A percentile compares a stretch with the other conserved stretches of the same genome.
Conservation (phyloP, 2,329 filamentous ascomycete species). For the Calcarisporium arbuscula region DNA sequence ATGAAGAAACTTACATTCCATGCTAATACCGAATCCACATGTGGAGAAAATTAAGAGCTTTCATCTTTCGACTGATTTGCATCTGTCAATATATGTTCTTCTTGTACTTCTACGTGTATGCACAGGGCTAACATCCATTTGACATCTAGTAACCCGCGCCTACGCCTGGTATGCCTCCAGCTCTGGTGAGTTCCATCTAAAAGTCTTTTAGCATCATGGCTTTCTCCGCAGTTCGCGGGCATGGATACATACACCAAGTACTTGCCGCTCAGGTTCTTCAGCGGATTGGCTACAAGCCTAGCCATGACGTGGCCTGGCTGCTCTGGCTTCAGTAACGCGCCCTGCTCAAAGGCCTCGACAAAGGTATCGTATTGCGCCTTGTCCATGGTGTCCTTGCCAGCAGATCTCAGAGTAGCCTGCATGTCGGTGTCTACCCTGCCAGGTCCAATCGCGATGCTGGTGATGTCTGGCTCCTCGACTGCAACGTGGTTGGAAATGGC, state of each 20-base stretch:
- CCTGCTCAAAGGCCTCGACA: conserved; percentile 59
- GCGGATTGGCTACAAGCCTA: conserved; percentile 60
- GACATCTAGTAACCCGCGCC: conserved; percentile 4
- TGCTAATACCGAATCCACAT: conserved; percentile 69
- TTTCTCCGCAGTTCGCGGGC: background rate
- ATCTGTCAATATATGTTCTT: conserved; percentile 18
- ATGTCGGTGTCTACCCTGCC: conserved; percentile 85
- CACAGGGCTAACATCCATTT: conserved; percentile 12
- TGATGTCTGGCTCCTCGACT: conserved; percentile 71
- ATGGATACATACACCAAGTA: conserved; percentile 56
- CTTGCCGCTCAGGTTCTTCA: conserved; percentile 64
- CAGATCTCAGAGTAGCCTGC: conserved; percentile 74
- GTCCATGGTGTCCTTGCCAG: conserved; percentile 43
- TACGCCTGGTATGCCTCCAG: conserved; percentile 47
- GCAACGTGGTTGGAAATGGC: conserved; percentile 68
- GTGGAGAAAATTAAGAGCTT: conserved; percentile 65
- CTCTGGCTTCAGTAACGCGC: conserved; percentile 71
- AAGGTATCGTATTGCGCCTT: conserved; percentile 60
- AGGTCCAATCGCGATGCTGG: conserved; percentile 65
- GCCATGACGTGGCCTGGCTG: conserved; percentile 84
- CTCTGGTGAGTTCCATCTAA: conserved; percentile 35
- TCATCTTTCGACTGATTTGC: conserved; percentile 75
- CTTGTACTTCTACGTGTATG: conserved; percentile 1
- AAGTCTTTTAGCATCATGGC: conserved; percentile 11
- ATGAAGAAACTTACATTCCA: conserved; percentile 66